Evolutionary conservation across 495 filamentous ascomycete genomes (phyloP).

Genomic region (Penicillium maclennaniae): DNA sequence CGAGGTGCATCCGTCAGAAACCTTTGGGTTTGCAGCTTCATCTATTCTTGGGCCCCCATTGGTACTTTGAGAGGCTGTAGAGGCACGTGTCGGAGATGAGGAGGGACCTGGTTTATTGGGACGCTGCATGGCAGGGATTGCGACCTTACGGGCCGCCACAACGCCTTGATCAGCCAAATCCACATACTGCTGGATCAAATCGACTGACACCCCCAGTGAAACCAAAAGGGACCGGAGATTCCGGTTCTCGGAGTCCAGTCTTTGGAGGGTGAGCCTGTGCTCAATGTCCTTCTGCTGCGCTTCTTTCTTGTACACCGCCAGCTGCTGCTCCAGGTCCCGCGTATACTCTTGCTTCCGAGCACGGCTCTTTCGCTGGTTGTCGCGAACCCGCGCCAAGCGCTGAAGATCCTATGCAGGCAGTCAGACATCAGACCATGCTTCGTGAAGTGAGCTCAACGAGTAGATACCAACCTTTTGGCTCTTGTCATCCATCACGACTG

Average conservation of each 20-base stretch:
- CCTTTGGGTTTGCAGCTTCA: not conserved
- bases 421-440: slow-evolving; percentile 14
- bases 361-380: slow-evolving; percentile 78
- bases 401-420: slow-evolving; percentile 25
- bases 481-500: slow-evolving; percentile 7
- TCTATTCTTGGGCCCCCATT: not conserved
- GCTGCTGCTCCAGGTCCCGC: slow-evolving; percentile 61
- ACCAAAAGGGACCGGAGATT: slow-evolving; percentile 27
- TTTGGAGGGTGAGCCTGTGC: slow-evolving; percentile 34
- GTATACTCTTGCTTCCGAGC: slow-evolving; percentile 74
- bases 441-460: not conserved
- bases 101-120: not conserved
- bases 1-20: not conserved
- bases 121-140: slow-evolving; percentile 34
- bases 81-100: not conserved
- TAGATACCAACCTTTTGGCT: slow-evolving; percentile 15
- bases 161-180: slow-evolving; percentile 17
- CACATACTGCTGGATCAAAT: slow-evolving; percentile 31
- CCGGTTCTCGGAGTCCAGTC: slow-evolving; percentile 37
- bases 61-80: not conserved
- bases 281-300: slow-evolving; percentile 34
- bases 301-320: slow-evolving; percentile 54
- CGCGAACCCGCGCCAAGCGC: slow-evolving; percentile 52
- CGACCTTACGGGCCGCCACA: slow-evolving; percentile 29
- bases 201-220: slow-evolving; percentile 24